Conservation (phyloP, 768 basidiomycete species). For the Amanita thiersii region DNA sequence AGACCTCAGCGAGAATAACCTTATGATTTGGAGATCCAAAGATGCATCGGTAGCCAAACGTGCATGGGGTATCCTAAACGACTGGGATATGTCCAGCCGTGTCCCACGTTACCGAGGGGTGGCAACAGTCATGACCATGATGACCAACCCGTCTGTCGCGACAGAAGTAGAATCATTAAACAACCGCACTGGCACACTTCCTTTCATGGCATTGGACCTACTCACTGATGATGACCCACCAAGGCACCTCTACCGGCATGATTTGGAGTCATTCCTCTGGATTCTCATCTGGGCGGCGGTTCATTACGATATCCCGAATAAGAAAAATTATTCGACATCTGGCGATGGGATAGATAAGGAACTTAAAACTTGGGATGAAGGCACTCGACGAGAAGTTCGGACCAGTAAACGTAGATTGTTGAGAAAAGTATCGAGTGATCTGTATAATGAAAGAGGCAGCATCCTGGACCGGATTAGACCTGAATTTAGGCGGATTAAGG, state of each 20-base stretch:
- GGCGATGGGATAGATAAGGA: not conserved
- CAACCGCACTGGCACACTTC: slow-evolving; percentile 17
- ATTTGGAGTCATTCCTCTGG: slow-evolving; percentile 20
- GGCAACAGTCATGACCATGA: slow-evolving; percentile 6
- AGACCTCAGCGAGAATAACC: slow-evolving; percentile 22
- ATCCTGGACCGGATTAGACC: slow-evolving; percentile 4
- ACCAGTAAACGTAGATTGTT: slow-evolving; percentile 4
- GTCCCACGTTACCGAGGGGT: slow-evolving; percentile 6
- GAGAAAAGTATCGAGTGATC: slow-evolving; percentile 2
- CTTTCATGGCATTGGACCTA: slow-evolving; percentile 22
- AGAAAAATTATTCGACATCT: slow-evolving; percentile 2
- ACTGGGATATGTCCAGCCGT: slow-evolving; percentile 18
- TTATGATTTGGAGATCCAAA: slow-evolving; percentile 17
- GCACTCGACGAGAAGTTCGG: slow-evolving; percentile 1
- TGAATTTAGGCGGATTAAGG: slow-evolving; percentile 5
- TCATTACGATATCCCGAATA: slow-evolving; percentile 13
- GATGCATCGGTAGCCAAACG: not conserved
- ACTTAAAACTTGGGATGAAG: slow-evolving; percentile 5
- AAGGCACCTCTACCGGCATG: slow-evolving; percentile 17
- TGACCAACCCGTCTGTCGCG: not conserved
- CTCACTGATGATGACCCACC: slow-evolving; percentile 12
- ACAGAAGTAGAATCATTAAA: slow-evolving; percentile 4
- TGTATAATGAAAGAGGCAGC: not conserved
- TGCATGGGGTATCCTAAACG: slow-evolving; percentile 17
- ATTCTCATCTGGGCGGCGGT: slow-evolving; percentile 17